A percentile compares a stretch with the other conserved stretches of the same genome.
Evolutionary conservation across 1,284 basidiomycete species (phyloP).

Genomic region (Leccinum laetum): DNA sequence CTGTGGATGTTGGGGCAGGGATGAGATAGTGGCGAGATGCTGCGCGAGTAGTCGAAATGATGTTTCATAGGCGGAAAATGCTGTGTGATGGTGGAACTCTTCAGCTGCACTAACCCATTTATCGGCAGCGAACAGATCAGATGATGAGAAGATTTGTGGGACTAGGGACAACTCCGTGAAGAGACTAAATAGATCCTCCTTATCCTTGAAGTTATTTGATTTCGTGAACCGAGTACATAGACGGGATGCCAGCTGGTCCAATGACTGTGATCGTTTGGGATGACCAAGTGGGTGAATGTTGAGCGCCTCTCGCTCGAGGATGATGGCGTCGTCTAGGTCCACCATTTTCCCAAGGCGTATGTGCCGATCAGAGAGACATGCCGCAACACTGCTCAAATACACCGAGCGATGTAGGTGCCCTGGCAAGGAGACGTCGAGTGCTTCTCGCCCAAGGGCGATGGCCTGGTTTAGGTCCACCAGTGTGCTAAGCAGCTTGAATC

Average conservation of each 20-base stretch:
- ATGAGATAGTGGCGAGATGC: not conserved
- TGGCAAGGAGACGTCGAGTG: not conserved
- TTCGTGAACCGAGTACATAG: not conserved
- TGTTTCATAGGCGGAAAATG: not conserved
- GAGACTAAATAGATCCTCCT: not conserved
- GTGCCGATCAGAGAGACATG: not conserved
- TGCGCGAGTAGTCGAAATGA: not conserved
- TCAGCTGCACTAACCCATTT: not conserved
- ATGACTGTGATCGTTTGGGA: not conserved
- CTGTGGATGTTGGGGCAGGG: not conserved
- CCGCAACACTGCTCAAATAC: not conserved
- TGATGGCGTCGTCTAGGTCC: not conserved
- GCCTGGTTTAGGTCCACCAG: not conserved
- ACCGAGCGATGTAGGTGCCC: not conserved
- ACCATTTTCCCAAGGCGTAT: not conserved
- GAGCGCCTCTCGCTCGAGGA: not conserved
- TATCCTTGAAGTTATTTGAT: not conserved
- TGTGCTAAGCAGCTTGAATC: not conserved
- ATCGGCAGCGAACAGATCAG: not conserved
- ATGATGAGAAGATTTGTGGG: not conserved
- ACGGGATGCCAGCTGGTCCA: not conserved
- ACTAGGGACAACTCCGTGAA: not conserved
- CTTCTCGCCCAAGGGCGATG: not conserved
- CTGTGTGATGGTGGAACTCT: not conserved
- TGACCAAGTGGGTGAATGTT: not conserved